A percentile compares a stretch with the other conserved stretches of the same genome.
These are phyloP conservation scores for Colletotrichum cuscutae DNA, from an alignment of 2,329 filamentous ascomycete genomes.

Conservation along the genomic window DNA sequence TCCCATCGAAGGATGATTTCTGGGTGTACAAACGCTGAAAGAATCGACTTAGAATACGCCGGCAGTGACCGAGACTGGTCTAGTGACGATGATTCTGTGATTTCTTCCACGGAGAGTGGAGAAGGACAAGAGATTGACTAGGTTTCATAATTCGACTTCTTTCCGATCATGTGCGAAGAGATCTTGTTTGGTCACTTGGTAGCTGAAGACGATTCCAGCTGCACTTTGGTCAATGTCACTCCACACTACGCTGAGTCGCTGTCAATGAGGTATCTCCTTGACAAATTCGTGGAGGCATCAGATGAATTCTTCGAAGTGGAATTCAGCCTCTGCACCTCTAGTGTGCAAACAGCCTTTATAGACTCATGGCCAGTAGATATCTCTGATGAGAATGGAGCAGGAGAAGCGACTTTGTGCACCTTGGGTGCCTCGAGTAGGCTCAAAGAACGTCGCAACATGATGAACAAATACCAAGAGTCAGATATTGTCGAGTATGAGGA, in stretches of 20 bases:
- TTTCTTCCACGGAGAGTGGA: neutral
- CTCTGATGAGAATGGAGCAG: neutral
- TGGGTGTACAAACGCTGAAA: neutral
- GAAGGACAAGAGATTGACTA: neutral
- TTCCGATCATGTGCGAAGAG: neutral
- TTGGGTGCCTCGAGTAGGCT: neutral
- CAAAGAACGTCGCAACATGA: neutral
- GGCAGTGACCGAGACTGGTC: neutral
- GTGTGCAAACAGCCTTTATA: neutral
- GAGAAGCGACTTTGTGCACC: neutral
- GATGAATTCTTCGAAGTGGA: neutral
- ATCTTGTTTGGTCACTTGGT: neutral
- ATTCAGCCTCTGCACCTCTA: neutral
- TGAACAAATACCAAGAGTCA: neutral
- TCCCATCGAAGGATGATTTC: neutral
- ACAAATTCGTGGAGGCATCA: neutral
- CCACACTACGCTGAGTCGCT: neutral
- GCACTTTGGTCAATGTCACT: neutral
- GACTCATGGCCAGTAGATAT: neutral
- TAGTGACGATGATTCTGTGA: neutral
- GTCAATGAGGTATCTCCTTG: neutral
- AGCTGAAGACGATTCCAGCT: neutral
- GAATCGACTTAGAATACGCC: neutral
- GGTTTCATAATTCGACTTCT: neutral
- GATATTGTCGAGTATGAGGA: neutral